phyloP scores from a whole-genome alignment of 306 rosid genomes.

The Astragalus glycyphyllos region DNA sequence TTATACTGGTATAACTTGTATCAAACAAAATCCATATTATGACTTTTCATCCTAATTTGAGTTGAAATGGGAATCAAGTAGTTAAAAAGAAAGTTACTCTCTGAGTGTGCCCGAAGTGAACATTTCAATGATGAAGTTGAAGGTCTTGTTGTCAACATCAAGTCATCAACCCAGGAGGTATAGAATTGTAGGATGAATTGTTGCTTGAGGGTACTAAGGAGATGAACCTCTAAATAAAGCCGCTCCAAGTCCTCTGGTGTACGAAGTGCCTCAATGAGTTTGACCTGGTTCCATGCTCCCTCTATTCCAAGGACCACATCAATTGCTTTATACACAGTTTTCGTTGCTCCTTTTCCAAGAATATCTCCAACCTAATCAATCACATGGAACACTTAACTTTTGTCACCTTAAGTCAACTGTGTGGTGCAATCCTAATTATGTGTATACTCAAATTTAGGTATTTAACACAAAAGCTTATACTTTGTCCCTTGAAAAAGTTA shows the following conservation, averaged over 20 bases:
- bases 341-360: slow-evolving; percentile 94
- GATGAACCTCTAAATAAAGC: slow-evolving; percentile 92
- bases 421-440: not conserved
- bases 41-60: too few relatives aligned
- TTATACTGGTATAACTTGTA: too few relatives aligned
- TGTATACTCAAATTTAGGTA: not conserved
- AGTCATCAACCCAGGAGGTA: too few relatives aligned
- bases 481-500: slow-evolving; percentile 9
- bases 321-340: slow-evolving; percentile 86
- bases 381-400: slow-evolving; percentile 22
- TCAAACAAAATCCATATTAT: too few relatives aligned
- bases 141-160: too few relatives aligned
- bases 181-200: too few relatives aligned
- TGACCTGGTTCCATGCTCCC: slow-evolving; percentile 93
- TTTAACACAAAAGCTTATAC: not conserved
- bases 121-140: too few relatives aligned
- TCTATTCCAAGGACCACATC: slow-evolving; percentile 85
- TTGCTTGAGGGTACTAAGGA: slow-evolving; percentile 87
- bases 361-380: slow-evolving; percentile 68
- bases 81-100: too few relatives aligned
- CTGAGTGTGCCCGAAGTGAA: too few relatives aligned
- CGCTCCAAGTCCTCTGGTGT: slow-evolving; percentile 81
- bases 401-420: slow-evolving; percentile 22
- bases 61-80: too few relatives aligned
- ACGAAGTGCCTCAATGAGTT: slow-evolving; percentile 68